A percentile compares a stretch with the other conserved stretches of the same genome.
Conservation (phyloP, 441 rosid genomes). For the Kokia cookei region DNA sequence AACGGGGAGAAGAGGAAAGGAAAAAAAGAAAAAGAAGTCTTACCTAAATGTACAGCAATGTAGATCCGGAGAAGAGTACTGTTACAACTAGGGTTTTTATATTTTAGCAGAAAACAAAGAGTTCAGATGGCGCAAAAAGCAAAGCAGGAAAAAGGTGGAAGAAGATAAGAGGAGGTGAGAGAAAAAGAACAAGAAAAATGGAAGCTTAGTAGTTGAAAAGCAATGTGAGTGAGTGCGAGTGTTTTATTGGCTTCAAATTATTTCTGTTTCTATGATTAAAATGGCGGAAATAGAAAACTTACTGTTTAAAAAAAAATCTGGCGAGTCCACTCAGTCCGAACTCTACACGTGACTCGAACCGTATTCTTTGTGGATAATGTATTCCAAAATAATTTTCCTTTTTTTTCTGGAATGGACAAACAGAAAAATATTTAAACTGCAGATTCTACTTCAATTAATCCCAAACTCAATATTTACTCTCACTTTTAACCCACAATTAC, state of each 20-base stretch:
- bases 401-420: background rate
- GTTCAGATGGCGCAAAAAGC: background rate
- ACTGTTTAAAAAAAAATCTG: background rate
- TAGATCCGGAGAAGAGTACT: slow-evolving; percentile 25
- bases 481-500: too few relatives aligned
- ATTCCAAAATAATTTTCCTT: too few relatives aligned
- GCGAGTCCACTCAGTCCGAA: background rate
- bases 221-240: background rate
- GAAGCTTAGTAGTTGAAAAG: background rate
- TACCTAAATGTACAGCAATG: slow-evolving; percentile 7
- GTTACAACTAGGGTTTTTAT: slow-evolving; percentile 5
- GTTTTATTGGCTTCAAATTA: background rate
- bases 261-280: background rate
- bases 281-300: background rate
- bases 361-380: background rate
- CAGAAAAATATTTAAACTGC: too few relatives aligned
- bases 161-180: background rate
- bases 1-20: background rate
- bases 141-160: background rate
- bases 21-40: background rate
- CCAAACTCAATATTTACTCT: too few relatives aligned
- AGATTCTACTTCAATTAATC: too few relatives aligned
- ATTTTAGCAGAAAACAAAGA: background rate
- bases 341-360: background rate
- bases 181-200: background rate